A percentile compares a stretch with the other conserved stretches of the same genome.
Conservation (phyloP, 1,284 basidiomycete species). For the Sanghuangporus baumii region DNA sequence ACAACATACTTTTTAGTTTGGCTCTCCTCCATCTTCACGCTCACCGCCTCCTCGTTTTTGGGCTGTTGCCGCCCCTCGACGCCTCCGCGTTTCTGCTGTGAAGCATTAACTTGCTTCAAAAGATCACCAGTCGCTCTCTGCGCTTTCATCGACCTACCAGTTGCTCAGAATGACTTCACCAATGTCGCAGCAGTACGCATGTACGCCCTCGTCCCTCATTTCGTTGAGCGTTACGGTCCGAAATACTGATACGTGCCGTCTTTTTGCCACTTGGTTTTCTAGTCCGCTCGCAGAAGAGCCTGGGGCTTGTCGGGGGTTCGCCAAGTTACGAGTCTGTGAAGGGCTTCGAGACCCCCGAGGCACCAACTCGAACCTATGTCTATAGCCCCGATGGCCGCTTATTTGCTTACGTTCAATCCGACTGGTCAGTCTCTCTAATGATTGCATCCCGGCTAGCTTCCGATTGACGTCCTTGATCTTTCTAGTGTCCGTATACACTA, state of each 20-base stretch:
- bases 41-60: slow-evolving; percentile 2
- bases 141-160: slow-evolving; percentile 23
- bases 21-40: not conserved
- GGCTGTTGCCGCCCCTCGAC: not conserved
- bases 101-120: slow-evolving; percentile 82
- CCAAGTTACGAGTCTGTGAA: slow-evolving; percentile 70
- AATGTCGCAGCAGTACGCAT: slow-evolving; percentile 19
- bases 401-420: slow-evolving; percentile 79
- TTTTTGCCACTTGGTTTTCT: not conserved
- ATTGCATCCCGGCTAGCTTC: not conserved
- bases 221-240: not conserved
- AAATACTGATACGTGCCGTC: not conserved
- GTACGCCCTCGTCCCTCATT: slow-evolving; percentile 1
- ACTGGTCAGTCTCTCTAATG: slow-evolving; percentile 44
- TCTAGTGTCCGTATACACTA: slow-evolving; percentile 71
- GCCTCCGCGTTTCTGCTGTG: slow-evolving; percentile 24
- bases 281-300: slow-evolving; percentile 92
- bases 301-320: slow-evolving; percentile 79
- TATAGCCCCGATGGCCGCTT: slow-evolving; percentile 88
- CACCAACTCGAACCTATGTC: slow-evolving; percentile 66
- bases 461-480: slow-evolving; percentile 15
- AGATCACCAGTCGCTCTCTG: slow-evolving; percentile 26
- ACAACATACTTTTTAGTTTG: not conserved
- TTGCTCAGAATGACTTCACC: slow-evolving; percentile 19
- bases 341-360: slow-evolving; percentile 65